Evolutionary conservation across 1,284 basidiomycete genomes (phyloP).

Genomic region (Cryptococcus floricola): DNA sequence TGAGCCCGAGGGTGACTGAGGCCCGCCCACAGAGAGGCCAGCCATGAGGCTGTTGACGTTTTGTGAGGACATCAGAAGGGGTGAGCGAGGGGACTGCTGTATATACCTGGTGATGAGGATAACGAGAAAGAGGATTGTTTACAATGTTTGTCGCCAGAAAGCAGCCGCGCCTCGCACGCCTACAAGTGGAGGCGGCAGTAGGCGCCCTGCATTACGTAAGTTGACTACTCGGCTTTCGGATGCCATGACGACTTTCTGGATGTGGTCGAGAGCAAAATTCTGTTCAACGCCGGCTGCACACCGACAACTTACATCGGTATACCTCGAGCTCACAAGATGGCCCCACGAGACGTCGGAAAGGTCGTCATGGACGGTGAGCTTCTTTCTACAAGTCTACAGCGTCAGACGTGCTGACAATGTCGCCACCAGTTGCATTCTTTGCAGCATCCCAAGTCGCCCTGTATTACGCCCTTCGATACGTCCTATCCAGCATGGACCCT

Average conservation of each 20-base stretch:
- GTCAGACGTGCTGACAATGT: not conserved
- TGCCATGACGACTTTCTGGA: not conserved
- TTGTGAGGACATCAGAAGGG: slow-evolving; percentile 19
- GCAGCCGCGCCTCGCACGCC: not conserved
- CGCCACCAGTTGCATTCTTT: slow-evolving; percentile 56
- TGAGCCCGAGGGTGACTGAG: slow-evolving; percentile 7
- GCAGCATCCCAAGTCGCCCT: slow-evolving; percentile 57
- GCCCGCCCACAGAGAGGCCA: slow-evolving; percentile 19
- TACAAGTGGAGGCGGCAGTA: no score
- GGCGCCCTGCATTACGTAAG: no score
- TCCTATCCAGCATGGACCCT: slow-evolving; percentile 35
- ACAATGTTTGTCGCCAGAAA: not conserved
- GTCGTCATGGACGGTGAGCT: slow-evolving; percentile 51
- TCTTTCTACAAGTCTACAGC: slow-evolving; percentile 13
- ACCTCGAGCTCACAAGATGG: slow-evolving; percentile 3
- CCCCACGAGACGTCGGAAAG: slow-evolving; percentile 45
- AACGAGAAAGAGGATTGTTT: not conserved
- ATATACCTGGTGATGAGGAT: not conserved
- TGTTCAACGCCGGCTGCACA: not conserved
- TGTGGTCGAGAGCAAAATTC: not conserved
- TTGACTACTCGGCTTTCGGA: no score
- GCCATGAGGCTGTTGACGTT: slow-evolving; percentile 24
- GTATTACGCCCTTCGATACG: slow-evolving; percentile 48
- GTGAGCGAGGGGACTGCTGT: not conserved
- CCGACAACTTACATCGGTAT: slow-evolving; percentile 2